These are phyloP conservation scores for Boletus vermiculosoides DNA, from an alignment of 768 basidiomycete genomes.

Conservation along the genomic window DNA sequence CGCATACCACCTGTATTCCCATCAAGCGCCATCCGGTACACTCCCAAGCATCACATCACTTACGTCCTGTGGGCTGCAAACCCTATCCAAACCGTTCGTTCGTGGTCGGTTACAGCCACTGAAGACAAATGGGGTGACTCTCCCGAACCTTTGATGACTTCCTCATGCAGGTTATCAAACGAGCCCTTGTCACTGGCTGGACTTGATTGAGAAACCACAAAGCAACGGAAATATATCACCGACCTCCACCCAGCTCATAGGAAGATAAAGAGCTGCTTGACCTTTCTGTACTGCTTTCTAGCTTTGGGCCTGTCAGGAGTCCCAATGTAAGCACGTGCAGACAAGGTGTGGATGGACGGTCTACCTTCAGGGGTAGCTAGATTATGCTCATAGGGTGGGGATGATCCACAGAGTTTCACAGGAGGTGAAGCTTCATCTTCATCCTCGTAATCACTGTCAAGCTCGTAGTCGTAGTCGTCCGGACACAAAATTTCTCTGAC, in stretches of 20 bases:
- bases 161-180: not conserved
- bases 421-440: constrained; percentile 8
- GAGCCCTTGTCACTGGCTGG: constrained; percentile 5
- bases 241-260: constrained; percentile 12
- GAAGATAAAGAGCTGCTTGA: constrained; percentile 8
- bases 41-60: not conserved
- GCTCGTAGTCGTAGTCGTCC: constrained; percentile 16
- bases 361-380: not conserved
- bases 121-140: not conserved
- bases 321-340: not conserved
- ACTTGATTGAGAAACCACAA: constrained; percentile 5
- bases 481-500: constrained; percentile 7
- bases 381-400: not conserved
- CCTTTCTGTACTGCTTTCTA: not conserved
- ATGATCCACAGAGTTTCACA: not conserved
- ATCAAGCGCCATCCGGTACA: not conserved
- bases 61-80: constrained; percentile 21
- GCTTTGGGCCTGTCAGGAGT: constrained; percentile 4
- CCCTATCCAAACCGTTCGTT: constrained; percentile 2
- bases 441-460: constrained; percentile 29
- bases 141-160: constrained; percentile 3
- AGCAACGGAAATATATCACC: not conserved
- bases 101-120: not conserved
- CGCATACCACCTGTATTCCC: constrained; percentile 19
- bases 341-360: not conserved